These are phyloP conservation scores for Lentinula raphanica DNA, from an alignment of 768 basidiomycete genomes.

Conservation along the genomic window DNA sequence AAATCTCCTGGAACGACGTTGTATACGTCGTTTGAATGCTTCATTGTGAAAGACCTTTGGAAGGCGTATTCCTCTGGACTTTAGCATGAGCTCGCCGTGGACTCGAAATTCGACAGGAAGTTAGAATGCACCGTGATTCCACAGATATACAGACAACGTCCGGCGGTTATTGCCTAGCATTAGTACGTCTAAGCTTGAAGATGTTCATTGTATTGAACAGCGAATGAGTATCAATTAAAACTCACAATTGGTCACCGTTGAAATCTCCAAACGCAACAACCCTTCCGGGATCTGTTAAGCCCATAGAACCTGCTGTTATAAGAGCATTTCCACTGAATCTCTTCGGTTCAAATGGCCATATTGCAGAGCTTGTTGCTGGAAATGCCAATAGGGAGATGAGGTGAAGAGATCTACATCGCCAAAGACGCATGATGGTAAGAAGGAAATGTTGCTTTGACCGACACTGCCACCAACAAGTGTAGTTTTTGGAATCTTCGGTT, in stretches of 20 bases:
- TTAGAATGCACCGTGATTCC: constrained; percentile 65
- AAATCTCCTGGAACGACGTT: constrained; percentile 94
- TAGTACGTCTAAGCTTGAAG: constrained; percentile 70
- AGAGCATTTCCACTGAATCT: constrained; percentile 79
- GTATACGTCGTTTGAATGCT: constrained; percentile 51
- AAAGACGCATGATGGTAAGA: neutral
- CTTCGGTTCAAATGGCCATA: constrained; percentile 88
- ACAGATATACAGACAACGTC: constrained; percentile 70
- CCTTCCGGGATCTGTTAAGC: constrained; percentile 64
- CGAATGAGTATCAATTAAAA: constrained; percentile 7
- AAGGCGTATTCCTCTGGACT: constrained; percentile 54
- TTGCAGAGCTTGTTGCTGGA: constrained; percentile 15
- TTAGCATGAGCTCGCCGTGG: neutral
- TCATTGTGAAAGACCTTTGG: constrained; percentile 43
- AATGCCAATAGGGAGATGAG: neutral
- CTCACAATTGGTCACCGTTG: constrained; percentile 92
- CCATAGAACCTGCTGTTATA: constrained; percentile 74
- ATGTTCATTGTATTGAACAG: neutral
- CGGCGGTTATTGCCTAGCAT: constrained; percentile 72
- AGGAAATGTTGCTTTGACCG: neutral
- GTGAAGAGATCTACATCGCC: neutral
- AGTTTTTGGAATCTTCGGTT: neutral
- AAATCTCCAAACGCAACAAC: constrained; percentile 93
- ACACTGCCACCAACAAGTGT: neutral
- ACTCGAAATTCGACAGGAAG: neutral